Evolutionary conservation across 2,329 filamentous ascomycete species (phyloP).

Genomic region (Cladosporium sp.): DNA sequence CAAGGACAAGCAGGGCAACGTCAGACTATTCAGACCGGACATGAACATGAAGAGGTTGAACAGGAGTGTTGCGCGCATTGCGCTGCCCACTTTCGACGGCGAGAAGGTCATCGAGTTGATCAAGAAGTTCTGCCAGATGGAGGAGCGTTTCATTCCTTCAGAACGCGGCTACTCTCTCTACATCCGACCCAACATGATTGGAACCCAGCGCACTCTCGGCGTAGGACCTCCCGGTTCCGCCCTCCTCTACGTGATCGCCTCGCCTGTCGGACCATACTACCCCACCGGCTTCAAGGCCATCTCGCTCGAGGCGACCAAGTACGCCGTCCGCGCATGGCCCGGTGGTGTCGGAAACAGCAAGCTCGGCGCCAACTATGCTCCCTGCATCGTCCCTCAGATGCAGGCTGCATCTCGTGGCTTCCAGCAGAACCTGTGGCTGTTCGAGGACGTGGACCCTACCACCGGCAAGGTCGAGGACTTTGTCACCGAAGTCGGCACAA

Average conservation of each 20-base stretch:
- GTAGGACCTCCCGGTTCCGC: constrained; percentile 91
- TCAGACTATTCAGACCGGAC: constrained; percentile 89
- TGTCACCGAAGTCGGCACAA: constrained; percentile 95
- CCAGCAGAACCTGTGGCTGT: constrained; percentile 98
- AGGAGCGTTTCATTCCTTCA: constrained; percentile 85
- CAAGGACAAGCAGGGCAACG: constrained; percentile 75
- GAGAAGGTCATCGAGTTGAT: constrained; percentile 78
- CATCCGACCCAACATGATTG: constrained; percentile 94
- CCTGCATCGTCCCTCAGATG: constrained; percentile 94
- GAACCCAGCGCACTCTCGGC: constrained; percentile 90
- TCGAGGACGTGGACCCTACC: constrained; percentile 63
- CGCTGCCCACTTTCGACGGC: constrained; percentile 81
- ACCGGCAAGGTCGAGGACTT: constrained; percentile 68
- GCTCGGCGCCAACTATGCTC: constrained; percentile 98
- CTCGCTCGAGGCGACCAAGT: constrained; percentile 87
- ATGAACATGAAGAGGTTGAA: constrained; percentile 97
- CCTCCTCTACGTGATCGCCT: constrained; percentile 91
- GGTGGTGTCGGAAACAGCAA: constrained; percentile 98
- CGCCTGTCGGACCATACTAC: constrained; percentile 96
- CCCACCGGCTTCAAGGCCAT: constrained; percentile 98
- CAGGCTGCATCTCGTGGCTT: constrained; percentile 88
- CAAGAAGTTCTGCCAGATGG: constrained; percentile 74
- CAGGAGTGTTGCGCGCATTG: constrained; percentile 86
- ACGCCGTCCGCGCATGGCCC: constrained; percentile 83
- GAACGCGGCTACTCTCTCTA: constrained; percentile 87